A percentile compares a stretch with the other conserved stretches of the same genome.
Evolutionary conservation across 805 yeast species (phyloP).

Genomic region (Saturnispora kantuleensis): DNA sequence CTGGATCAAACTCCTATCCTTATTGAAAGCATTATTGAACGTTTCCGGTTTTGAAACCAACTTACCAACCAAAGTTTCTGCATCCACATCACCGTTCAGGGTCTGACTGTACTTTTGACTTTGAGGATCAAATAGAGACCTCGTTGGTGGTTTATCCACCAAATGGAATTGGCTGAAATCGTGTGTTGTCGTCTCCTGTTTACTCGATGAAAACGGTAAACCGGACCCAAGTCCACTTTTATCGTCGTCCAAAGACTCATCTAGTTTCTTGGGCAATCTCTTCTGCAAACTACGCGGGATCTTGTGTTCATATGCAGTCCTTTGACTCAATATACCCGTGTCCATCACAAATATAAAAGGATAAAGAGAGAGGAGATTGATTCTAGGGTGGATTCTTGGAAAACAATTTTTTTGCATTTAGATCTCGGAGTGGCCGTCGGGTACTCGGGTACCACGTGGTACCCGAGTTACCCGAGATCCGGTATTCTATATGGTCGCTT

Average conservation of each 20-base stretch:
- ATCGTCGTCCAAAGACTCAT: conserved; percentile 19
- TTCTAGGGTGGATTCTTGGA: not conserved
- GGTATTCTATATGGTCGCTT: too few relatives aligned
- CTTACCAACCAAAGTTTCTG: conserved; percentile 22
- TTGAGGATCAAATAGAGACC: conserved; percentile 39
- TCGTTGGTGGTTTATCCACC: conserved; percentile 36
- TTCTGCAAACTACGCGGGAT: conserved; percentile 1
- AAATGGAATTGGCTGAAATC: conserved; percentile 19
- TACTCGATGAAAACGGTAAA: conserved; percentile 19
- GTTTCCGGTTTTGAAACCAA: conserved; percentile 33
- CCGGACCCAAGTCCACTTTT: conserved; percentile 13
- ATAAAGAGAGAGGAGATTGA: not conserved
- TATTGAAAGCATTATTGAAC: conserved; percentile 35
- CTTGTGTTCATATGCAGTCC: conserved; percentile 3
- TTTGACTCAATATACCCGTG: conserved; percentile 1
- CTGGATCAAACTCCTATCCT: conserved; percentile 20
- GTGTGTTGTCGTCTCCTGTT: conserved; percentile 14
- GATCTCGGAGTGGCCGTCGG: too few relatives aligned
- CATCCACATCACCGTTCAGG: conserved; percentile 17
- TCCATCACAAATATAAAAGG: not conserved
- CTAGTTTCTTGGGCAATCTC: conserved; percentile 1
- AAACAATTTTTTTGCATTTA: not conserved
- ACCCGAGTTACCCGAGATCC: too few relatives aligned
- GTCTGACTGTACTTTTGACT: conserved; percentile 30
- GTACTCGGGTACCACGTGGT: too few relatives aligned